Conservation (phyloP, 1,139 yeast species). For the Yamadazyma siamensis region DNA sequence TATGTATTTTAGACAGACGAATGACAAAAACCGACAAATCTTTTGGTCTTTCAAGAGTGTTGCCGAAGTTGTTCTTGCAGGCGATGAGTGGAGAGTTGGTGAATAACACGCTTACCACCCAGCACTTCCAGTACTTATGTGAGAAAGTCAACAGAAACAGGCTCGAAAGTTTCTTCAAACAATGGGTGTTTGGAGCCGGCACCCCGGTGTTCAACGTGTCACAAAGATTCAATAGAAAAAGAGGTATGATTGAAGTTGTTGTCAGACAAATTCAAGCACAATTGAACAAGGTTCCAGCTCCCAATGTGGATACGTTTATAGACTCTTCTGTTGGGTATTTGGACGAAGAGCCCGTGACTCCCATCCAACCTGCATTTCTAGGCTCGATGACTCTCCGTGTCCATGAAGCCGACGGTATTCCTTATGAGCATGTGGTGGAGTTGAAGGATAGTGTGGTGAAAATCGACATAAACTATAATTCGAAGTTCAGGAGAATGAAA, state of each 20-base stretch:
- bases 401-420: slow-evolving; percentile 99
- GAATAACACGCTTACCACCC: slow-evolving; percentile 74
- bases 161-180: slow-evolving; percentile 79
- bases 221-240: slow-evolving; percentile 87
- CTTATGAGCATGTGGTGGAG: slow-evolving; percentile 95
- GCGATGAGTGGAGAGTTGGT: slow-evolving; percentile 93
- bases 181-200: slow-evolving; percentile 91
- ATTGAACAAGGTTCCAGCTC: slow-evolving; percentile 19
- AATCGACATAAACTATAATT: slow-evolving; percentile 90
- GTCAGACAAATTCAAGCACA: slow-evolving; percentile 56
- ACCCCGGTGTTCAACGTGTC: slow-evolving; percentile 86
- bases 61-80: slow-evolving; percentile 87
- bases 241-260: slow-evolving; percentile 92
- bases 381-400: slow-evolving; percentile 98
- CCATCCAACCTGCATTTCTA: slow-evolving; percentile 51
- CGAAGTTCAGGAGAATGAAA: slow-evolving; percentile 77
- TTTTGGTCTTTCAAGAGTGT: slow-evolving; percentile 85
- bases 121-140: slow-evolving; percentile 86
- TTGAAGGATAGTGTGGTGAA: slow-evolving; percentile 82
- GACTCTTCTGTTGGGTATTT: slow-evolving; percentile 42
- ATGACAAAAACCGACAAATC: slow-evolving; percentile 97
- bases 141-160: slow-evolving; percentile 90
- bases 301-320: slow-evolving; percentile 39
- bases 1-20: slow-evolving; percentile 80
- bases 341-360: slow-evolving; percentile 37